Conservation (phyloP, 345 rosid genomes). For the Abelmoschus esculentus region DNA sequence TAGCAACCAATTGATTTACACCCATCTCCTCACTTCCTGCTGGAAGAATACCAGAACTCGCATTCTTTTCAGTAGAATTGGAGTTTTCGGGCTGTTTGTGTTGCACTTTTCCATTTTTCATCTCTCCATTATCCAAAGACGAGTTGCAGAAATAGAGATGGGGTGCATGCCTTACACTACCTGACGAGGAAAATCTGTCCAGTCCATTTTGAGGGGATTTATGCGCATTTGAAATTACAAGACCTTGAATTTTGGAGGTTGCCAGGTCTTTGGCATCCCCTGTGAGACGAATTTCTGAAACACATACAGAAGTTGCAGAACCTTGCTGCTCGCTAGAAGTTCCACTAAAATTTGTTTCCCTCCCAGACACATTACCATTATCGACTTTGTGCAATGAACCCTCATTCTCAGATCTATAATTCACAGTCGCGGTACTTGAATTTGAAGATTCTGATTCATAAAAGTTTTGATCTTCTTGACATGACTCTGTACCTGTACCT, state of each 20-base stretch:
- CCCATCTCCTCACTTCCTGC: slow-evolving; percentile 14
- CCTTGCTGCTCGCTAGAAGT: slow-evolving; percentile 16
- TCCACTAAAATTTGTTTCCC: slow-evolving; percentile 16
- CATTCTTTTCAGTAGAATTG: slow-evolving; percentile 19
- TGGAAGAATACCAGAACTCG: slow-evolving; percentile 12
- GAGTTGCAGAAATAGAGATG: slow-evolving; percentile 31
- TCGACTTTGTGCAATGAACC: slow-evolving; percentile 12
- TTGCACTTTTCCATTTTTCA: slow-evolving; percentile 28
- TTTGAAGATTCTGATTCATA: slow-evolving; percentile 26
- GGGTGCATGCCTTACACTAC: slow-evolving; percentile 28
- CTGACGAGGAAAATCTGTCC: slow-evolving; percentile 20
- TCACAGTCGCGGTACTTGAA: slow-evolving; percentile 19
- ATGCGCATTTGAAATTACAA: slow-evolving; percentile 20
- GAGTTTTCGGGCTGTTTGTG: slow-evolving; percentile 23
- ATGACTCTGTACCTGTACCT: slow-evolving; percentile 21
- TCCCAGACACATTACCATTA: slow-evolving; percentile 15
- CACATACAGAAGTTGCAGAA: slow-evolving; percentile 24
- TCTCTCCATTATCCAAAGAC: slow-evolving; percentile 32
- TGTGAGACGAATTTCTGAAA: slow-evolving; percentile 35
- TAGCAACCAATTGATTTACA: slow-evolving; percentile 20
- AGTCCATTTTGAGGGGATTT: slow-evolving; percentile 24
- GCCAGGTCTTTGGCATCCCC: slow-evolving; percentile 57
- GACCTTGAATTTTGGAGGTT: slow-evolving; percentile 34
- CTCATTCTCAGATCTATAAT: slow-evolving; percentile 20
- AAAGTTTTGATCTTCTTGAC: slow-evolving; percentile 37